These are phyloP conservation scores for Monosporozyma unispora DNA, from an alignment of 805 yeast species.

Conservation along the genomic window DNA sequence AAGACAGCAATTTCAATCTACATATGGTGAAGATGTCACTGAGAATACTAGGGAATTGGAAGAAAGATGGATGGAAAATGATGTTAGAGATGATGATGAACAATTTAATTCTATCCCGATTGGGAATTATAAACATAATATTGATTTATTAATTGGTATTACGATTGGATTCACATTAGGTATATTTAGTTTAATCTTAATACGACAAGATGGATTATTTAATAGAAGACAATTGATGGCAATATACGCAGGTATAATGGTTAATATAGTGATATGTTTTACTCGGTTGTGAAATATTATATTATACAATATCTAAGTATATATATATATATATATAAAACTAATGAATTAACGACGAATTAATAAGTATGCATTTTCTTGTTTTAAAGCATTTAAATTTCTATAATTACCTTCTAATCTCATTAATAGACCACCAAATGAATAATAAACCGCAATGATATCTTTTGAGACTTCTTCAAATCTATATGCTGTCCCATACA, in stretches of 20 bases:
- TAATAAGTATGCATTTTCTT: constrained; percentile 84
- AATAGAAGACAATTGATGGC: constrained; percentile 58
- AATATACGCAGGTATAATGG: constrained; percentile 57
- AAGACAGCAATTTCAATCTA: constrained; percentile 61
- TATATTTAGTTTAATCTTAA: constrained; percentile 52
- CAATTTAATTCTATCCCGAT: constrained; percentile 34
- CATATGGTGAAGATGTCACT: constrained; percentile 42
- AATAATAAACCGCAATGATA: constrained; percentile 77
- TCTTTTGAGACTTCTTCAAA: constrained; percentile 74
- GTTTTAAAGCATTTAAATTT: constrained; percentile 78
- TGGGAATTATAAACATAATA: constrained; percentile 41
- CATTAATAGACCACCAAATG: constrained; percentile 91
- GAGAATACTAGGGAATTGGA: constrained; percentile 57
- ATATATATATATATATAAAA: not conserved
- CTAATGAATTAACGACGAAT: constrained; percentile 58
- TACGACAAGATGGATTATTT: constrained; percentile 53
- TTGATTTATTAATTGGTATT: constrained; percentile 62
- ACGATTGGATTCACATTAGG: constrained; percentile 72
- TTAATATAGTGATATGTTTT: constrained; percentile 61
- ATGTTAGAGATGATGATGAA: constrained; percentile 46
- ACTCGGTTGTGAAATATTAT: constrained; percentile 4
- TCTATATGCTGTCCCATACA: constrained; percentile 96
- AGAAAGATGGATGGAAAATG: constrained; percentile 82
- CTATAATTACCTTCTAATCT: constrained; percentile 94
- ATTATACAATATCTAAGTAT: too few species aligned